phyloP scores from a whole-genome alignment of 768 basidiomycete genomes.

The Hortiboletus campestris region DNA sequence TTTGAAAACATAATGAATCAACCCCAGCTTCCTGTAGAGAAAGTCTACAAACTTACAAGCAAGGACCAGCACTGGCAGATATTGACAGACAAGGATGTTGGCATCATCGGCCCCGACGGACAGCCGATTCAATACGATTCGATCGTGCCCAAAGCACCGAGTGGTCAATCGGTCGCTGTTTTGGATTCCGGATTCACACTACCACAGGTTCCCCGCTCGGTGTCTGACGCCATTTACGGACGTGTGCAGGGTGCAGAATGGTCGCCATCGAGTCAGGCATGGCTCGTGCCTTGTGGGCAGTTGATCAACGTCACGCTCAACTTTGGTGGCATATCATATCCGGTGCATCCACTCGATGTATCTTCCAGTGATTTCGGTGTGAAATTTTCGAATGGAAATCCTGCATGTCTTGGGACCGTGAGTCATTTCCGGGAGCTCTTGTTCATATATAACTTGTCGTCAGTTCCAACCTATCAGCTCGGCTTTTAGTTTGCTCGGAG shows the following conservation, averaged over 20 bases:
- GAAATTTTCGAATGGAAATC: constrained; percentile 43
- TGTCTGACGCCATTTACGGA: constrained; percentile 80
- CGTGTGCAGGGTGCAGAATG: constrained; percentile 72
- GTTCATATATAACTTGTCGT: constrained; percentile 6
- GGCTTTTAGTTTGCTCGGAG: constrained; percentile 72
- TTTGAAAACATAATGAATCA: constrained; percentile 59
- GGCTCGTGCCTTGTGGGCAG: constrained; percentile 76
- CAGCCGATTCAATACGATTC: constrained; percentile 56
- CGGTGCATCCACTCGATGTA: constrained; percentile 72
- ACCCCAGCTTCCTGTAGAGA: constrained; percentile 66
- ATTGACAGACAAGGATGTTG: constrained; percentile 59
- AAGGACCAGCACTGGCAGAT: constrained; percentile 83
- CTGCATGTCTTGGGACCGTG: constrained; percentile 68
- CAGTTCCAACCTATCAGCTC: constrained; percentile 84
- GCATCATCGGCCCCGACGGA: constrained; percentile 78
- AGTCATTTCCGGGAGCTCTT: constrained; percentile 25
- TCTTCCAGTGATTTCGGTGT: constrained; percentile 56
- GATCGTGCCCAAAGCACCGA: constrained; percentile 66
- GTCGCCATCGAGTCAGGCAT: constrained; percentile 51
- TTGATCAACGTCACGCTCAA: constrained; percentile 68
- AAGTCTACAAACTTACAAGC: constrained; percentile 56
- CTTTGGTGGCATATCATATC: constrained; percentile 67
- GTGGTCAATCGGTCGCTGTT: constrained; percentile 65
- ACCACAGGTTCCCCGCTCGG: constrained; percentile 70
- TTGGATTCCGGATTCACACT: constrained; percentile 73